phyloP scores from a whole-genome alignment of 768 basidiomycete species.

The Lactarius sp. region DNA sequence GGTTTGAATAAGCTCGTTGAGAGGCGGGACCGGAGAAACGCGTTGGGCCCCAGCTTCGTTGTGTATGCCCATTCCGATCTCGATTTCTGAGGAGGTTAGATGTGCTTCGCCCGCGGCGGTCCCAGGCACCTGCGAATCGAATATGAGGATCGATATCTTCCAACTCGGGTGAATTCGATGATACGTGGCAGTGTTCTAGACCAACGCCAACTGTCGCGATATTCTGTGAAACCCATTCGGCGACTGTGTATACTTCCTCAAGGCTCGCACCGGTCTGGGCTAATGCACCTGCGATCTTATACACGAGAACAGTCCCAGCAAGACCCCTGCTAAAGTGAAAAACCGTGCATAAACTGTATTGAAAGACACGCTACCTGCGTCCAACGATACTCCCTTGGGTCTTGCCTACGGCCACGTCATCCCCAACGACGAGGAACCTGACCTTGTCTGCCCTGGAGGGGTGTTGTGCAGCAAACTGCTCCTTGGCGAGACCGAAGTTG shows the following conservation, averaged over 20 bases:
- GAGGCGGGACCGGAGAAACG: slow-evolving; percentile 64
- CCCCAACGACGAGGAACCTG: slow-evolving; percentile 79
- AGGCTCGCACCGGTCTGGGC: slow-evolving; percentile 63
- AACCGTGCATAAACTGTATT: background rate
- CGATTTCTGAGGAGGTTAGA: slow-evolving; percentile 61
- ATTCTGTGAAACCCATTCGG: slow-evolving; percentile 59
- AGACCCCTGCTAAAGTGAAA: slow-evolving; percentile 52
- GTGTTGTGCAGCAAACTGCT: slow-evolving; percentile 69
- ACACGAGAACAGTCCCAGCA: slow-evolving; percentile 77
- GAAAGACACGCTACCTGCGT: slow-evolving; percentile 46
- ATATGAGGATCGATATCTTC: slow-evolving; percentile 2
- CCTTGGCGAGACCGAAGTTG: slow-evolving; percentile 86
- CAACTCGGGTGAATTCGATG: background rate
- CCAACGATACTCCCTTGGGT: slow-evolving; percentile 83
- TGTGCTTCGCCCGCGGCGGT: slow-evolving; percentile 55
- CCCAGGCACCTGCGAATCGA: slow-evolving; percentile 59
- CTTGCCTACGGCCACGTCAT: slow-evolving; percentile 84
- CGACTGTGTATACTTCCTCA: slow-evolving; percentile 60
- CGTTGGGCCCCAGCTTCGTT: slow-evolving; percentile 77
- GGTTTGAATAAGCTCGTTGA: slow-evolving; percentile 62
- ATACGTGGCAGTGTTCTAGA: slow-evolving; percentile 83
- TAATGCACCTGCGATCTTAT: slow-evolving; percentile 87
- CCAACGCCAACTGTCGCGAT: slow-evolving; percentile 83
- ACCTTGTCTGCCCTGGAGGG: slow-evolving; percentile 63
- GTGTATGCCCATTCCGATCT: slow-evolving; percentile 90